phyloP scores from a whole-genome alignment of 306 rosid genomes.

The Cucumis hystrix region DNA sequence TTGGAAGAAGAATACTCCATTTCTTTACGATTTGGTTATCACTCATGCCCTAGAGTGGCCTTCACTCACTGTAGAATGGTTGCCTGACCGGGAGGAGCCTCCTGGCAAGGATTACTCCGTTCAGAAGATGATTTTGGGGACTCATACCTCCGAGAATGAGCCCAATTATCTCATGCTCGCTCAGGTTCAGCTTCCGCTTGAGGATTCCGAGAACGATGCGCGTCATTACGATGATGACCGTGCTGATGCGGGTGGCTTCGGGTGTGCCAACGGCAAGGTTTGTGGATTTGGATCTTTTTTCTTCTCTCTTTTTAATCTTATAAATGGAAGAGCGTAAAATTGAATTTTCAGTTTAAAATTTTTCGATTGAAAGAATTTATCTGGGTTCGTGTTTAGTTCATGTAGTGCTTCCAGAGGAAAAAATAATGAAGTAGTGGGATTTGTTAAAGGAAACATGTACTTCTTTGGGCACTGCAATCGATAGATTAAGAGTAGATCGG shows the following conservation, averaged over 20 bases:
- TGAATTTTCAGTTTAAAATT: neutral
- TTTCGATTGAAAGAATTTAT: neutral
- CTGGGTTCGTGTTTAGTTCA: neutral
- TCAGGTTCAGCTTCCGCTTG: conserved; percentile 91
- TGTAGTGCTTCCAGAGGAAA: neutral
- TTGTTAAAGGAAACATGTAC: neutral
- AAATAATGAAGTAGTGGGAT: neutral
- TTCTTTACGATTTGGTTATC: conserved; percentile 80
- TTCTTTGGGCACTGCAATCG: neutral
- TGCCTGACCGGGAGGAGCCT: conserved; percentile 84
- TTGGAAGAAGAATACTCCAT: conserved; percentile 98
- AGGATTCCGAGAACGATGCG: conserved; percentile 85
- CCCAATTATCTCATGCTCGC: conserved; percentile 96
- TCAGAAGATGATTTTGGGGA: conserved; percentile 84
- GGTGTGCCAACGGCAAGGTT: conserved; percentile 88
- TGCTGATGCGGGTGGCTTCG: conserved; percentile 70
- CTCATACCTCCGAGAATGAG: conserved; percentile 93
- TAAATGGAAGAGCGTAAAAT: neutral
- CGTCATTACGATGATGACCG: conserved; percentile 91
- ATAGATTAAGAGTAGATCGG: neutral
- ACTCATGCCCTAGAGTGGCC: conserved; percentile 99
- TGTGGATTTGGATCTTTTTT: neutral
- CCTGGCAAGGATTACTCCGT: conserved; percentile 89
- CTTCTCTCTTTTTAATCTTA: too few relatives aligned
- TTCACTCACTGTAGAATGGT: conserved; percentile 94